Evolutionary conservation across 73 alveolate genomes (phyloP).

Genomic region (Uronychia binucleata): DNA sequence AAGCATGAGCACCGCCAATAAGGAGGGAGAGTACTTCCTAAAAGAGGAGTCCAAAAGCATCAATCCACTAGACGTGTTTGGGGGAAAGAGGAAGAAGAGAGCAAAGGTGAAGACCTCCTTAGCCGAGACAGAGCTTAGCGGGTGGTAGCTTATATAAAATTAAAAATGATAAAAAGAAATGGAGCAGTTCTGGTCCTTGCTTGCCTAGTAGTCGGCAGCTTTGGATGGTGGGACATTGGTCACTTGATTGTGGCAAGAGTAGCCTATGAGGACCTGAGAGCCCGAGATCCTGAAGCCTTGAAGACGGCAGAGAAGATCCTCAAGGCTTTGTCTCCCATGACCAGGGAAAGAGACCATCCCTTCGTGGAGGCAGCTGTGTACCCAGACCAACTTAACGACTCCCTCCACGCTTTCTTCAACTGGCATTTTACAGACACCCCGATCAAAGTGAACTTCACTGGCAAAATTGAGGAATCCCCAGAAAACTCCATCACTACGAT

Average conservation of each 20-base stretch:
- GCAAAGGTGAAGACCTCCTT: too few species aligned
- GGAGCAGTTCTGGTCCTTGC: too few species aligned
- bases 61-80: neutral
- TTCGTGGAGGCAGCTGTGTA: slow-evolving; percentile 76
- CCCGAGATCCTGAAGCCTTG: neutral
- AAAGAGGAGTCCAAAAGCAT: neutral
- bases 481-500: slow-evolving; percentile 35
- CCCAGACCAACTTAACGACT: slow-evolving; percentile 76
- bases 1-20: neutral
- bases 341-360: too few species aligned
- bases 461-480: neutral
- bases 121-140: too few species aligned
- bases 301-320: neutral
- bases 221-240: slow-evolving; percentile 23
- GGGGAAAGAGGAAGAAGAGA: neutral
- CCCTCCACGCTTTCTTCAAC: slow-evolving; percentile 41
- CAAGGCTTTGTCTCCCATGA: too few species aligned
- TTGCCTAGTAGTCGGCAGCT: too few species aligned
- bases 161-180: too few species aligned
- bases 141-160: too few species aligned
- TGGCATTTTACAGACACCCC: slow-evolving; percentile 80
- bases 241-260: slow-evolving; percentile 14
- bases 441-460: neutral
- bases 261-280: slow-evolving; percentile 9
- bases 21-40: neutral